Percentiles rank a stretch among this genome's conserved stretches.
Conservation (phyloP, 495 filamentous ascomycete species). For the Baudoinia panamericana region DNA sequence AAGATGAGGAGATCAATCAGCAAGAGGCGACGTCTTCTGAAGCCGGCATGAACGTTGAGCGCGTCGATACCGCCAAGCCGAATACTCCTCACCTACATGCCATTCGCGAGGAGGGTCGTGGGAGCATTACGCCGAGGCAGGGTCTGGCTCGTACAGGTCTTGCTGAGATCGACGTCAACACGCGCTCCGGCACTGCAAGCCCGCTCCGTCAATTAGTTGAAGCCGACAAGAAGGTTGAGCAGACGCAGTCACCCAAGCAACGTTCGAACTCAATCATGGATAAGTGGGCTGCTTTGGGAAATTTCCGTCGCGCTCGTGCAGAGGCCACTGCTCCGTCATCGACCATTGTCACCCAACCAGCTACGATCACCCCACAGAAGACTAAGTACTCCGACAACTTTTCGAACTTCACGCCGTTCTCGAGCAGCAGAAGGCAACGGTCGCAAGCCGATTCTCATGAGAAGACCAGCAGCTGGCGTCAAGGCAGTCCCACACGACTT, state of each 20-base stretch:
- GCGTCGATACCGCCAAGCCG: slow-evolving; percentile 24
- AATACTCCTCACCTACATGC: slow-evolving; percentile 19
- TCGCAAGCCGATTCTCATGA: slow-evolving; percentile 7
- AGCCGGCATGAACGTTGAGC: slow-evolving; percentile 20
- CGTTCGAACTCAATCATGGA: slow-evolving; percentile 44
- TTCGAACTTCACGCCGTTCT: slow-evolving; percentile 20
- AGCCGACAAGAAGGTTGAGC: slow-evolving; percentile 42
- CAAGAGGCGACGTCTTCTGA: slow-evolving; percentile 25
- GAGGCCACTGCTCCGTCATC: slow-evolving; percentile 31
- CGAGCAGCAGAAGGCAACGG: slow-evolving; percentile 20
- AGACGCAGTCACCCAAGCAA: slow-evolving; percentile 38
- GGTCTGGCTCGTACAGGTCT: too few species aligned
- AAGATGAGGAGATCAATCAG: slow-evolving; percentile 60
- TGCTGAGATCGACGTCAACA: slow-evolving; percentile 28
- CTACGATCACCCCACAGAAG: slow-evolving; percentile 17
- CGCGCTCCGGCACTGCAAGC: slow-evolving; percentile 21
- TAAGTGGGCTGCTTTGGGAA: slow-evolving; percentile 78
- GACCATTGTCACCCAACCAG: background rate
- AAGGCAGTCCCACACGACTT: slow-evolving; percentile 11
- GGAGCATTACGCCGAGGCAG: slow-evolving; percentile 26
- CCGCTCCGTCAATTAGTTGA: slow-evolving; percentile 38
- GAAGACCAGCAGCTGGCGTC: slow-evolving; percentile 11
- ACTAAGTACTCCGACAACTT: slow-evolving; percentile 22
- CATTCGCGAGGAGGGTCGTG: slow-evolving; percentile 20
- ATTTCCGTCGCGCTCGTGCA: slow-evolving; percentile 41